These are phyloP conservation scores for Leucogyrophana mollusca DNA, from an alignment of 768 basidiomycete genomes.

Conservation along the genomic window DNA sequence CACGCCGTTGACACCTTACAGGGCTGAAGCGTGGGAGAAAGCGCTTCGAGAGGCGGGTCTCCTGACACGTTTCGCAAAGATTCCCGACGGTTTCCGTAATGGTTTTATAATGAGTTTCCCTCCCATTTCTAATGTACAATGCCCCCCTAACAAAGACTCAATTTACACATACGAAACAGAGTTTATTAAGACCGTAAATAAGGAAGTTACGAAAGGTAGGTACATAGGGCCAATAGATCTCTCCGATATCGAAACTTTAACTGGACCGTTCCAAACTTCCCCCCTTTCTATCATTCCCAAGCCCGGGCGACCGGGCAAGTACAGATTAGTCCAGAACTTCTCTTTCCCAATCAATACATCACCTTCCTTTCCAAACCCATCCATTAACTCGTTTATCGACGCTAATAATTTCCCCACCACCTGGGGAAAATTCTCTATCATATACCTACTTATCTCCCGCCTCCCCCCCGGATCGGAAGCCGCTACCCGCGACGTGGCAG, in stretches of 20 bases:
- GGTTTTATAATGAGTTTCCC: conserved; percentile 39
- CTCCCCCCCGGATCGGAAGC: conserved; percentile 36
- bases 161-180: not conserved
- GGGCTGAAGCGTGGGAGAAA: conserved; percentile 26
- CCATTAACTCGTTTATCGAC: conserved; percentile 21
- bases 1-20: conserved; percentile 31
- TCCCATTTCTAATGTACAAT: conserved; percentile 20
- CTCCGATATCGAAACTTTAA: conserved; percentile 19
- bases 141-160: conserved; percentile 32
- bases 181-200: conserved; percentile 17
- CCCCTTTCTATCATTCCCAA: conserved; percentile 39
- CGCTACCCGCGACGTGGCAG: conserved; percentile 22
- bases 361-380: conserved; percentile 26
- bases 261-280: conserved; percentile 40
- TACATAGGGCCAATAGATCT: conserved; percentile 33
- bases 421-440: conserved; percentile 24
- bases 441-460: conserved; percentile 20
- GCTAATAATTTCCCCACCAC: conserved; percentile 36
- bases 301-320: conserved; percentile 29
- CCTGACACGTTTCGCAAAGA: conserved; percentile 18
- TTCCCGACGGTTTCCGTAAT: conserved; percentile 19
- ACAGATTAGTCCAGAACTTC: conserved; percentile 35
- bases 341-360: conserved; percentile 13
- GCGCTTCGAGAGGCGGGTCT: conserved; percentile 18
- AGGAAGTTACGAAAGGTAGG: conserved; percentile 21